phyloP scores from a whole-genome alignment of 2,329 filamentous ascomycete species.

The Talaromyces sp. region DNA sequence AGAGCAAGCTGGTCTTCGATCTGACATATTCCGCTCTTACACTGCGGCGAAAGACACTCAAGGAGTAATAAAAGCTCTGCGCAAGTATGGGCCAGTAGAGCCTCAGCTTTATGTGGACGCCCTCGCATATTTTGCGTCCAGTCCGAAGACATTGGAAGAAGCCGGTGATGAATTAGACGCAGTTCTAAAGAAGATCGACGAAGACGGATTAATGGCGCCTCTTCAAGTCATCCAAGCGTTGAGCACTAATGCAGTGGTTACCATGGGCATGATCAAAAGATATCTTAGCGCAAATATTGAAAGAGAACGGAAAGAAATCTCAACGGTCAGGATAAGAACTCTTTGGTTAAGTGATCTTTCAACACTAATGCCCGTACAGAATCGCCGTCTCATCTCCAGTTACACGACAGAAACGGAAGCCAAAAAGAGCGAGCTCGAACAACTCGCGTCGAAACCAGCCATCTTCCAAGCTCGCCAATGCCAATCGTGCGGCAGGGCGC shows the following conservation, averaged over 20 bases:
- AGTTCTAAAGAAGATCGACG: slow-evolving; percentile 80
- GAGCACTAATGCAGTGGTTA: slow-evolving; percentile 73
- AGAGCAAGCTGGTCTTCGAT: slow-evolving; percentile 85
- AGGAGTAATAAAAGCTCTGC: slow-evolving; percentile 82
- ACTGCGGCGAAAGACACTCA: slow-evolving; percentile 86
- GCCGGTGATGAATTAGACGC: slow-evolving; percentile 78
- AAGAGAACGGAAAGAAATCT: slow-evolving; percentile 82
- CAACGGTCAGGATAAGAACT: slow-evolving; percentile 36
- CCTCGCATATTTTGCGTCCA: slow-evolving; percentile 87
- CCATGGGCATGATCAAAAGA: slow-evolving; percentile 94
- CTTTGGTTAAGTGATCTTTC: not conserved
- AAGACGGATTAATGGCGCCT: slow-evolving; percentile 88
- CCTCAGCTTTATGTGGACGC: slow-evolving; percentile 90
- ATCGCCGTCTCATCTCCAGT: slow-evolving; percentile 74
- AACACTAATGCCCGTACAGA: slow-evolving; percentile 44
- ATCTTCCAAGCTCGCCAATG: slow-evolving; percentile 91
- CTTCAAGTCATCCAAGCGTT: slow-evolving; percentile 95
- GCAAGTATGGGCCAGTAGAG: slow-evolving; percentile 87
- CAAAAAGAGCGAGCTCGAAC: slow-evolving; percentile 72
- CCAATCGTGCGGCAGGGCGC: slow-evolving; percentile 68
- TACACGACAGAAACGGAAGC: slow-evolving; percentile 79
- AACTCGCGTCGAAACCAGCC: slow-evolving; percentile 72
- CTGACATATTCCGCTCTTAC: slow-evolving; percentile 96
- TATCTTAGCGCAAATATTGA: slow-evolving; percentile 88
- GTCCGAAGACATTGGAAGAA: slow-evolving; percentile 73